Percentiles rank a stretch among this genome's conserved stretches.
These are phyloP conservation scores for Heterobasidion irregulare DNA, from an alignment of 1,284 basidiomycete species.

Conservation along the genomic window DNA sequence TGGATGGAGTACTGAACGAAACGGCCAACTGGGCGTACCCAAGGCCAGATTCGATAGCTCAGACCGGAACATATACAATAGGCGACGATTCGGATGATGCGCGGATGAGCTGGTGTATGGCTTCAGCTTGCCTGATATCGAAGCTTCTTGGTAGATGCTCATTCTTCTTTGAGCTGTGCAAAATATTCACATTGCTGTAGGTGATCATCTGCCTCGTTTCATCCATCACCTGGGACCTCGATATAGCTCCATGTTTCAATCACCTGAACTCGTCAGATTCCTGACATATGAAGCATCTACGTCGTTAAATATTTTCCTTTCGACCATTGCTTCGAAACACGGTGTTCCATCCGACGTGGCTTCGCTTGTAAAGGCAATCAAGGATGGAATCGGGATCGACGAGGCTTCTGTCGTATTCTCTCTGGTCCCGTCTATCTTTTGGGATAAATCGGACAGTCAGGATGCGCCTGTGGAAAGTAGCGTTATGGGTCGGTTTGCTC, in stretches of 20 bases:
- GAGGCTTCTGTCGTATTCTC: constrained; percentile 44
- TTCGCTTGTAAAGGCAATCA: constrained; percentile 42
- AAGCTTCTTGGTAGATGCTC: constrained; percentile 41
- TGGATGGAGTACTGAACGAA: constrained; percentile 63
- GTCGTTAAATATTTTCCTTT: constrained; percentile 64
- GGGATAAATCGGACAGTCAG: background rate
- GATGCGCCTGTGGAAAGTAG: background rate
- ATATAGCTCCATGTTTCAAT: constrained; percentile 66
- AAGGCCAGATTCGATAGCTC: constrained; percentile 29
- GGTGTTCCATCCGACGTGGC: constrained; percentile 20
- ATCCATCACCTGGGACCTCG: constrained; percentile 72
- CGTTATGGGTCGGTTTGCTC: constrained; percentile 6
- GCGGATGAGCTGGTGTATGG: constrained; percentile 59
- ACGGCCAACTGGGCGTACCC: constrained; percentile 56
- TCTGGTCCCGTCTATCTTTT: constrained; percentile 28
- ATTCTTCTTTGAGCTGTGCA: background rate
- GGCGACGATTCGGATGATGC: constrained; percentile 38
- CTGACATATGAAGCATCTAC: constrained; percentile 74
- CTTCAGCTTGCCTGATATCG: constrained; percentile 56
- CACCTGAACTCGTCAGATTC: constrained; percentile 51
- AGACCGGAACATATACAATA: constrained; percentile 36
- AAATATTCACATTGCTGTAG: constrained; percentile 20
- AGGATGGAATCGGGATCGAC: constrained; percentile 38
- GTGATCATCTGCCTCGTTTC: constrained; percentile 58
- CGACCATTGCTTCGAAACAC: constrained; percentile 19